Evolutionary conservation across 2,329 filamentous ascomycete species (phyloP).

Genomic region (Akanthomyces dipterigenus): DNA sequence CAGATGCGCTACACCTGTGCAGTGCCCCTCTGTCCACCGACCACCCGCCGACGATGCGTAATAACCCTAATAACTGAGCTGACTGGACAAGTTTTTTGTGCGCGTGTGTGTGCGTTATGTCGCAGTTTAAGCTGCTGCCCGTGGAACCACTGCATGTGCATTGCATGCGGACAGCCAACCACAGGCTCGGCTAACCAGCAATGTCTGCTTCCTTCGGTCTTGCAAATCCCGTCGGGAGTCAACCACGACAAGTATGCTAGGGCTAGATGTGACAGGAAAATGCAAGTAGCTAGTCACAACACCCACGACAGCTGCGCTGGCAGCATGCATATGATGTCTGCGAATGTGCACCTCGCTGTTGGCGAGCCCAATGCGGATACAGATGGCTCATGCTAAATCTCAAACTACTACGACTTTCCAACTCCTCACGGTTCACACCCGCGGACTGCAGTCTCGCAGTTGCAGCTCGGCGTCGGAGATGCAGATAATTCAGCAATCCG

Average conservation of each 20-base stretch:
- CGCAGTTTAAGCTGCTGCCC: neutral
- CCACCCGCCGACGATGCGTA: neutral
- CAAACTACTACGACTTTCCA: too few species aligned
- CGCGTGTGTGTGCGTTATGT: neutral
- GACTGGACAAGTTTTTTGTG: neutral
- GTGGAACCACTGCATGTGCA: neutral
- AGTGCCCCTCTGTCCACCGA: neutral
- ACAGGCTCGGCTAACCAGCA: neutral
- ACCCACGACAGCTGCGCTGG: neutral
- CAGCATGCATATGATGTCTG: neutral
- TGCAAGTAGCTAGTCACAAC: neutral
- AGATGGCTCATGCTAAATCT: too few species aligned
- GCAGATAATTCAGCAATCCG: too few species aligned
- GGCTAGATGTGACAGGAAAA: neutral
- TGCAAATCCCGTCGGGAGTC: neutral
- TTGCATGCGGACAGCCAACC: neutral
- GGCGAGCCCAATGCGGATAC: too few species aligned
- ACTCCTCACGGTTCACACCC: too few species aligned
- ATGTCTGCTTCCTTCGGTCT: neutral
- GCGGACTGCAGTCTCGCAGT: too few species aligned
- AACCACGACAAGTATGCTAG: neutral
- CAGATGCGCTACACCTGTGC: neutral
- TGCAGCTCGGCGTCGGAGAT: neutral
- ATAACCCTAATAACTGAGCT: constrained; percentile 3
- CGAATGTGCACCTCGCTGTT: too few species aligned